Evolutionary conservation across 345 rosid species (phyloP).

Genomic region (Syzygium jambos): DNA sequence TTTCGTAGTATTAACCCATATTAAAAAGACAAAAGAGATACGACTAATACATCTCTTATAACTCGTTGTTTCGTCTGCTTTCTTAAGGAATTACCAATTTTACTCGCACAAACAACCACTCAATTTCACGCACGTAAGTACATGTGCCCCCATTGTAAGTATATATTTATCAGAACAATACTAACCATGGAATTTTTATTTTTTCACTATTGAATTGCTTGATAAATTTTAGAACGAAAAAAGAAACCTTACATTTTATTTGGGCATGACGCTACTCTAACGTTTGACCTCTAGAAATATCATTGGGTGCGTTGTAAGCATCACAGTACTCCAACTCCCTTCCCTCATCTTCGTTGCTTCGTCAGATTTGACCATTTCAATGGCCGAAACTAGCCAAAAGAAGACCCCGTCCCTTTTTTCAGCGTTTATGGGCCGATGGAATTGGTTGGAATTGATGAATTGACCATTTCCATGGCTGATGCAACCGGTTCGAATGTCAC

Average conservation of each 20-base stretch:
- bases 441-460: neutral
- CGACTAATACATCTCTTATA: neutral
- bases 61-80: neutral
- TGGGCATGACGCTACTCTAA: no score
- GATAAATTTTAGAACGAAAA: neutral
- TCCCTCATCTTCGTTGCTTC: neutral
- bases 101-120: neutral
- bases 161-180: neutral
- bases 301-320: neutral
- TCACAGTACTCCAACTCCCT: neutral
- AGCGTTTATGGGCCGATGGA: no score
- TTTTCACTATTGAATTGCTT: neutral
- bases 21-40: neutral
- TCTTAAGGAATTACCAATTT: neutral
- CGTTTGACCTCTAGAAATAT: no score
- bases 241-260: neutral
- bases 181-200: neutral
- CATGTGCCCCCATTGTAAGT: neutral
- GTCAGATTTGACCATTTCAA: neutral
- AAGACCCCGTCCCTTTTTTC: rapidly evolving
- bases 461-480: no score
- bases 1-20: no score
- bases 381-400: neutral
- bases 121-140: neutral
- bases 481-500: no score